Percentiles rank a stretch among this genome's conserved stretches.
Conservation (phyloP, 2,329 filamentous ascomycete species). For the Camillea tinctor region DNA sequence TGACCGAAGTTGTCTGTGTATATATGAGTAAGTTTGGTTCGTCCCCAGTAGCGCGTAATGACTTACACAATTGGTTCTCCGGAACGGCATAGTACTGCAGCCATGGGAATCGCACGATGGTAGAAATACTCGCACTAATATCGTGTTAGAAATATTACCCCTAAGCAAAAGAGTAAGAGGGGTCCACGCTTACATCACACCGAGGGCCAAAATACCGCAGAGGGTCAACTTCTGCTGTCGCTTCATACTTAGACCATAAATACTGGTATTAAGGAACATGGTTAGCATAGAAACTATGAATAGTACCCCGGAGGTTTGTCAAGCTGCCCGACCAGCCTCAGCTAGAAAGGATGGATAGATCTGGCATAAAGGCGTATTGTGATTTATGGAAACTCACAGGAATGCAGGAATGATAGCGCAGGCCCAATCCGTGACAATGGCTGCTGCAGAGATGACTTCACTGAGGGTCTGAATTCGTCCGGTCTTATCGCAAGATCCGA, state of each 20-base stretch:
- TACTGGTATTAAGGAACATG: not conserved
- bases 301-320: not conserved
- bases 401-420: slow-evolving; percentile 10
- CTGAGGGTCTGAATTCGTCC: not conserved
- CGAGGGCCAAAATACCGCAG: not conserved
- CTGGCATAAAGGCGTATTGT: not conserved
- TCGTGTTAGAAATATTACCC: not conserved
- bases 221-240: slow-evolving; percentile 12
- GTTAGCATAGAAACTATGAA: not conserved
- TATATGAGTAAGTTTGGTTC: not conserved
- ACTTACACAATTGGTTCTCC: slow-evolving; percentile 14
- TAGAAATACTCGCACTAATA: slow-evolving; percentile 17
- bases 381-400: not conserved
- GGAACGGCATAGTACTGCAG: slow-evolving; percentile 1
- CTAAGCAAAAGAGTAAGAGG: not conserved
- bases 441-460: slow-evolving; percentile 8
- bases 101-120: slow-evolving; percentile 15
- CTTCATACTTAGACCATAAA: slow-evolving; percentile 21
- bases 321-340: not conserved
- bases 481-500: slow-evolving; percentile 1
- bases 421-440: slow-evolving; percentile 18
- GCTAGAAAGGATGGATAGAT: not conserved
- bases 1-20: slow-evolving; percentile 4
- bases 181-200: not conserved
- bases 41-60: not conserved